These are phyloP conservation scores for Penicillium pancosmium DNA, from an alignment of 495 filamentous ascomycete species.

Conservation along the genomic window DNA sequence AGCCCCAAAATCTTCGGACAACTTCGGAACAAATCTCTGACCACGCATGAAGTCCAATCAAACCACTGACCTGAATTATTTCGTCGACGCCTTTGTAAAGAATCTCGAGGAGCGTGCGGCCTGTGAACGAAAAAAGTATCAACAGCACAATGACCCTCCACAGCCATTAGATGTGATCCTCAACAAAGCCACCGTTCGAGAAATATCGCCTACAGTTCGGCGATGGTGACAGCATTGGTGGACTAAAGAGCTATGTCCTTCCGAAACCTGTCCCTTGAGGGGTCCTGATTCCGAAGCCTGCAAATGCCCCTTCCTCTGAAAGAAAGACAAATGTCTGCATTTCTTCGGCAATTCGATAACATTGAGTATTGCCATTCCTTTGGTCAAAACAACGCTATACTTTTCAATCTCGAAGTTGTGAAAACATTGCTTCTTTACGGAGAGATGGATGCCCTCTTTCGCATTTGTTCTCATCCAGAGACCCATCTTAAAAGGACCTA, in stretches of 20 bases:
- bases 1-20: not conserved
- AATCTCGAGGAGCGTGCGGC: slow-evolving; percentile 20
- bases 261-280: not conserved
- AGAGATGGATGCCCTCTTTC: slow-evolving; percentile 26
- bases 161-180: not conserved
- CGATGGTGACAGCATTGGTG: not conserved
- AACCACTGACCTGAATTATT: slow-evolving; percentile 20
- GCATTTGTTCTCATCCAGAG: slow-evolving; percentile 18
- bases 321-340: slow-evolving; percentile 20
- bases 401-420: slow-evolving; percentile 27
- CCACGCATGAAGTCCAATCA: slow-evolving; percentile 20
- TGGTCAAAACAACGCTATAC: slow-evolving; percentile 2
- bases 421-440: slow-evolving; percentile 26
- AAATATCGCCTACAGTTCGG: not conserved
- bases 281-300: not conserved
- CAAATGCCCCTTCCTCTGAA: slow-evolving; percentile 10
- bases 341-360: not conserved
- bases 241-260: not conserved
- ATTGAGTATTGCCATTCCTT: not conserved
- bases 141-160: slow-evolving; percentile 2
- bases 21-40: slow-evolving; percentile 15
- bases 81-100: slow-evolving; percentile 16
- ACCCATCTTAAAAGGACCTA: not conserved
- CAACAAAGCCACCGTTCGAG: not conserved
- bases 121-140: slow-evolving; percentile 26